Evolutionary conservation across 176 grass and related monocot species (phyloP).

Genomic region (Aegilops longissima): DNA sequence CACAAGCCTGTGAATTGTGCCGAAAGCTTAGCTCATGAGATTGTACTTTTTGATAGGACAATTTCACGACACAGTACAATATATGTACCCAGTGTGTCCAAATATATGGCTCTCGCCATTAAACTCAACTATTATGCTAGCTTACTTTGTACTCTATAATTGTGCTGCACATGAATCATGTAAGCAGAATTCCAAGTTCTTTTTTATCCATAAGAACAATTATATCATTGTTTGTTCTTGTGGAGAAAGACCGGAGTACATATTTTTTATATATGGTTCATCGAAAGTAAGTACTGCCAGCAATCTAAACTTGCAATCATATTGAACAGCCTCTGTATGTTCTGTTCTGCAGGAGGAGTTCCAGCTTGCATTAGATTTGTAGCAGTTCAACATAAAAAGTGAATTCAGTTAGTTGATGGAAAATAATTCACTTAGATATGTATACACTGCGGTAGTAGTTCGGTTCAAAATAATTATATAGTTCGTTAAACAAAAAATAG

Average conservation of each 20-base stretch:
- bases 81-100: too few relatives aligned
- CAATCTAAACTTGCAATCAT: not conserved
- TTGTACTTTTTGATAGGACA: not conserved
- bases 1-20: too few relatives aligned
- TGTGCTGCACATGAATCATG: not conserved
- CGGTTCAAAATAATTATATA: too few relatives aligned
- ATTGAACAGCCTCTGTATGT: not conserved
- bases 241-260: not conserved
- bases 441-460: too few relatives aligned
- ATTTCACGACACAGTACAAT: too few relatives aligned
- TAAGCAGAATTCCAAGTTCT: not conserved
- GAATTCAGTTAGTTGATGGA: too few relatives aligned
- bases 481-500: too few relatives aligned
- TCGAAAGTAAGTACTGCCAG: not conserved
- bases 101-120: too few relatives aligned
- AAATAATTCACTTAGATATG: too few relatives aligned
- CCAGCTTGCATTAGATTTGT: constrained; percentile 55
- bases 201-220: not conserved
- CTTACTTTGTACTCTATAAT: not conserved
- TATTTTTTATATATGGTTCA: not conserved
- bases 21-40: not conserved
- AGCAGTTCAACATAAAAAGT: too few relatives aligned
- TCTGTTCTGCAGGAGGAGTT: constrained; percentile 67
- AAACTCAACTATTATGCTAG: too few relatives aligned
- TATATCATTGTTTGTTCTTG: not conserved